phyloP scores from a whole-genome alignment of 768 basidiomycete species.

The Mycena indigotica region DNA sequence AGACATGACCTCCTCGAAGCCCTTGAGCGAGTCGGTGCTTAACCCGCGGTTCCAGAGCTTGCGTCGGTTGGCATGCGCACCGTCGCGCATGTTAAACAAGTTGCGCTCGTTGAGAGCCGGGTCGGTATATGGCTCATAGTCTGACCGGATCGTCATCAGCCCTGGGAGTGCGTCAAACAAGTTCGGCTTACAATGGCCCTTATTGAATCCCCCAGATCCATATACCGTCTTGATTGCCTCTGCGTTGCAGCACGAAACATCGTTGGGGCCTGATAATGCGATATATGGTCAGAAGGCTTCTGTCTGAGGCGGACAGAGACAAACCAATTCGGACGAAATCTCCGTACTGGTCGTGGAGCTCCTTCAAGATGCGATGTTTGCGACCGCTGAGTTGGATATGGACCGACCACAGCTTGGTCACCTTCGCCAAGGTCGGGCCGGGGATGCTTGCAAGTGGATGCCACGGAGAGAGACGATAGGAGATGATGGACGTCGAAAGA shows the following conservation, averaged over 20 bases:
- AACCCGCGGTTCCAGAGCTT: conserved; percentile 53
- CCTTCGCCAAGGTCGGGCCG: conserved; percentile 44
- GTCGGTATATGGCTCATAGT: conserved; percentile 6
- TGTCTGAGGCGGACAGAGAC: conserved; percentile 11
- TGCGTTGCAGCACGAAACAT: conserved; percentile 6
- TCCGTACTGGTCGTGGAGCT: conserved; percentile 57
- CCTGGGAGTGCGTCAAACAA: background rate
- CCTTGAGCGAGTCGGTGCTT: conserved; percentile 45
- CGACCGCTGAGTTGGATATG: conserved; percentile 38
- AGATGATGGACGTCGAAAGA: conserved; percentile 32
- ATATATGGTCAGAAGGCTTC: background rate
- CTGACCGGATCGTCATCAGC: background rate
- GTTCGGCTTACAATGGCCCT: conserved; percentile 10
- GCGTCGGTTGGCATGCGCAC: conserved; percentile 42
- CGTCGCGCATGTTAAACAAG: conserved; percentile 5
- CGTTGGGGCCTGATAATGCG: conserved; percentile 17
- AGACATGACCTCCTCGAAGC: conserved; percentile 43
- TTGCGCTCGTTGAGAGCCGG: background rate
- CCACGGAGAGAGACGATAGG: conserved; percentile 56
- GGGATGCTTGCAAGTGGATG: conserved; percentile 54
- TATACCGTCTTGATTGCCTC: conserved; percentile 12
- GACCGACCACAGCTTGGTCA: conserved; percentile 42
- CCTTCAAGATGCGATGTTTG: conserved; percentile 45
- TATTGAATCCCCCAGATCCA: conserved; percentile 10
- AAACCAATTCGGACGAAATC: conserved; percentile 57